A percentile compares a stretch with the other conserved stretches of the same genome.
Conservation (phyloP, 768 basidiomycete genomes). For the Rhodotorula graminis region DNA sequence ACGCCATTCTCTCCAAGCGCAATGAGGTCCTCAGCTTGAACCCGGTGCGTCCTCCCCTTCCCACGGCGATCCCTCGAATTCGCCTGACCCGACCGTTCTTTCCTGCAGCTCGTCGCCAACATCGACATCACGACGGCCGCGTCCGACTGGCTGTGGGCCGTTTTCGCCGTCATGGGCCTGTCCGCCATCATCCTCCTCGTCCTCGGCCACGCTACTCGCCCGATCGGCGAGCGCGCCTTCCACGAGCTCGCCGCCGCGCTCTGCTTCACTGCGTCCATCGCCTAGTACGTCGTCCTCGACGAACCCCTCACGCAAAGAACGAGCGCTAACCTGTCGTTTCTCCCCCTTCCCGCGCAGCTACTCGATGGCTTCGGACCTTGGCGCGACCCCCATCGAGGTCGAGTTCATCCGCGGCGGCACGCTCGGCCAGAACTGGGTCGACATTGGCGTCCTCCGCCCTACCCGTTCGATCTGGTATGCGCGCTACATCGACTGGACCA, state of each 20-base stretch:
- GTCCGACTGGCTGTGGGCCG: conserved; percentile 58
- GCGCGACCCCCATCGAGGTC: conserved; percentile 52
- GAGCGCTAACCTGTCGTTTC: background rate
- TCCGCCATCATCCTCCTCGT: conserved; percentile 49
- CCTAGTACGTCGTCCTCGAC: conserved; percentile 44
- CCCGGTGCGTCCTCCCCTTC: background rate
- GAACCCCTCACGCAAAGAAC: background rate
- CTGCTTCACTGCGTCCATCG: conserved; percentile 49
- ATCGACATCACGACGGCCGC: conserved; percentile 52
- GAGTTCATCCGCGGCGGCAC: conserved; percentile 50
- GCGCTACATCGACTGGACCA: conserved; percentile 50
- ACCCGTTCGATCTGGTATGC: conserved; percentile 51
- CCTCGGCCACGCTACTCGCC: conserved; percentile 10
- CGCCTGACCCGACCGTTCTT: no score
- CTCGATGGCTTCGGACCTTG: conserved; percentile 58
- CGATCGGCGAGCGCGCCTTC: conserved; percentile 52
- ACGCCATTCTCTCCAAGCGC: background rate
- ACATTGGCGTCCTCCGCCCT: conserved; percentile 31
- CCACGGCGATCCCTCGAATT: background rate
- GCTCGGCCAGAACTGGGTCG: conserved; percentile 34
- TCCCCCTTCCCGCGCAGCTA: conserved; percentile 42
- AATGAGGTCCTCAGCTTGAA: background rate
- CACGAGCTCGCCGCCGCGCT: conserved; percentile 55
- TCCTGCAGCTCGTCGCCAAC: background rate
- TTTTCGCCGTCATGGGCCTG: conserved; percentile 55